These are phyloP conservation scores for Leccinellum albellum DNA, from an alignment of 768 basidiomycete genomes.

Conservation along the genomic window DNA sequence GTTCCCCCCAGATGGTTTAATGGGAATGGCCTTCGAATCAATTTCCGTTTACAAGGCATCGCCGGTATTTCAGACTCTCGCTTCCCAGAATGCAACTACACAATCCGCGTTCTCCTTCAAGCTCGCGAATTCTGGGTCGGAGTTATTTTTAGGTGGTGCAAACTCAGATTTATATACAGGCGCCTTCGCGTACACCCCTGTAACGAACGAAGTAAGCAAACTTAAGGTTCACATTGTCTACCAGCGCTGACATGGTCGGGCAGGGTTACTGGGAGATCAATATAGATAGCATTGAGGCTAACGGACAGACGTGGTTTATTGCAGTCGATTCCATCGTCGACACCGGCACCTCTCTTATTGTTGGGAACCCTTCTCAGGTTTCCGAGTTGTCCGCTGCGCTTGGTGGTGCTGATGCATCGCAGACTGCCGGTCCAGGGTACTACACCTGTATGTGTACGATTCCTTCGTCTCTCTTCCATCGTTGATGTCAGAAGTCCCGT, in stretches of 20 bases:
- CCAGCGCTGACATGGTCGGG: not conserved
- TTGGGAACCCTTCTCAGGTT: slow-evolving; percentile 11
- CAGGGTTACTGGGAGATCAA: slow-evolving; percentile 21
- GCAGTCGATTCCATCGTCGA: slow-evolving; percentile 10
- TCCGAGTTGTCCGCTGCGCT: slow-evolving; percentile 18
- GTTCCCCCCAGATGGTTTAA: slow-evolving; percentile 24
- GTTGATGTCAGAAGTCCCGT: not conserved
- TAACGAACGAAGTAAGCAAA: slow-evolving; percentile 8
- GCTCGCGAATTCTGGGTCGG: slow-evolving; percentile 36
- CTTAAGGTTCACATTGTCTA: not conserved
- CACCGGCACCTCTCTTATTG: slow-evolving; percentile 19
- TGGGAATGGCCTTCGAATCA: slow-evolving; percentile 41
- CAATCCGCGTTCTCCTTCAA: slow-evolving; percentile 46
- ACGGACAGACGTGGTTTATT: not conserved
- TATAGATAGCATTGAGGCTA: slow-evolving; percentile 4
- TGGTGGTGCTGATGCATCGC: slow-evolving; percentile 22
- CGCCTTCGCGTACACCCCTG: slow-evolving; percentile 33
- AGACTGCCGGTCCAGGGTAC: slow-evolving; percentile 20
- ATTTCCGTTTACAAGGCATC: slow-evolving; percentile 33
- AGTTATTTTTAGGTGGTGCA: slow-evolving; percentile 53
- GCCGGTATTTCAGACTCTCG: slow-evolving; percentile 40
- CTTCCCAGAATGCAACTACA: slow-evolving; percentile 31
- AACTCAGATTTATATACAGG: slow-evolving; percentile 44
- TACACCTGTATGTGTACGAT: slow-evolving; percentile 26
- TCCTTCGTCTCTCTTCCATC: not conserved